Evolutionary conservation across 2,329 filamentous ascomycete species (phyloP).

Genomic region (Metarhizium humberi): DNA sequence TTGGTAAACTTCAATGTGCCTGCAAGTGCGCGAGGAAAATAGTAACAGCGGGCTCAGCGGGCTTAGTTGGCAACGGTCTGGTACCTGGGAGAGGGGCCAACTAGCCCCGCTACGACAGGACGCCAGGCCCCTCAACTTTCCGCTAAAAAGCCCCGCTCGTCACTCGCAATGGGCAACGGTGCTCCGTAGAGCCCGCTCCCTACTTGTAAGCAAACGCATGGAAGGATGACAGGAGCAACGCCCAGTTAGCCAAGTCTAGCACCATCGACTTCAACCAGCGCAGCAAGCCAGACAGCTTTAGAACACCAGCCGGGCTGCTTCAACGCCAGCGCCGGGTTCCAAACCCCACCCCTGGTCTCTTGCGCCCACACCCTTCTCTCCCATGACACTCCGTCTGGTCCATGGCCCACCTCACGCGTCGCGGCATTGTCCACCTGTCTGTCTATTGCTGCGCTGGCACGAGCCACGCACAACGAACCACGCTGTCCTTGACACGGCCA

Average conservation of each 20-base stretch:
- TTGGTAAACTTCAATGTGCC: too few species aligned
- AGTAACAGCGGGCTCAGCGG: conserved; percentile 1
- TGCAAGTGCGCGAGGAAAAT: not conserved
- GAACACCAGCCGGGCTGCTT: not conserved
- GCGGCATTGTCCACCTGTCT: conserved; percentile 1
- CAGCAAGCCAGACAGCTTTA: not conserved
- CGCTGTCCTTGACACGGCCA: not conserved
- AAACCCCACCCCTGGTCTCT: not conserved
- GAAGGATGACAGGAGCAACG: too few species aligned
- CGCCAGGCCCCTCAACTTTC: not conserved
- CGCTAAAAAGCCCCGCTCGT: conserved; percentile 6
- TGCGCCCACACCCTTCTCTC: not conserved
- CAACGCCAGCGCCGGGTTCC: not conserved
- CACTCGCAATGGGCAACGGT: not conserved
- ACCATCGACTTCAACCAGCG: too few species aligned
- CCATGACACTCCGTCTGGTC: not conserved
- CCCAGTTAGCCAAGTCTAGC: too few species aligned
- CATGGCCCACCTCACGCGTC: conserved; percentile 3
- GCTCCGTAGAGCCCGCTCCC: not conserved
- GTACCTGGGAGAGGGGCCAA: conserved; percentile 1
- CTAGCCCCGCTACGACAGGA: not conserved
- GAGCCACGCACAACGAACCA: conserved; percentile 5
- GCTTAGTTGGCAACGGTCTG: not conserved
- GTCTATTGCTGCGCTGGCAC: conserved; percentile 16
- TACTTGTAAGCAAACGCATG: too few species aligned